A percentile compares a stretch with the other conserved stretches of the same genome.
These are phyloP conservation scores for Isabelozyma heimii DNA, from an alignment of 805 yeast species.

Conservation along the genomic window DNA sequence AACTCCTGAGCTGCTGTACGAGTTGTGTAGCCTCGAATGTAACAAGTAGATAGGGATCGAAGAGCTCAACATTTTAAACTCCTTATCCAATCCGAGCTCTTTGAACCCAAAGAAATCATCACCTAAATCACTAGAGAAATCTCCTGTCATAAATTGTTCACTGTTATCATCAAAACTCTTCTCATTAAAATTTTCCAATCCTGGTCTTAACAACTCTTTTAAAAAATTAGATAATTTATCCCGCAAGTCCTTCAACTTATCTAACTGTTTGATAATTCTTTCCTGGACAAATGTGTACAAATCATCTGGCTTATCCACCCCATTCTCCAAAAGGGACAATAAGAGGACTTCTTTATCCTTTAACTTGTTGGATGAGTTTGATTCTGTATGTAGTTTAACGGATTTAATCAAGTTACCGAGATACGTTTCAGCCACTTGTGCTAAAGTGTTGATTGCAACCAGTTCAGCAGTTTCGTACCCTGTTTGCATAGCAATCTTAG, in stretches of 20 bases:
- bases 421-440: constrained; percentile 82
- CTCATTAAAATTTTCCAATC: constrained; percentile 69
- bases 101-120: constrained; percentile 98
- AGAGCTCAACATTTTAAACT: constrained; percentile 77
- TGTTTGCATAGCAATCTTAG: constrained; percentile 82
- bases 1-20: constrained; percentile 43
- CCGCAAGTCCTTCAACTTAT: constrained; percentile 67
- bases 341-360: constrained; percentile 46
- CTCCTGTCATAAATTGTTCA: constrained; percentile 93
- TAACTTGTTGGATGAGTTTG: constrained; percentile 46
- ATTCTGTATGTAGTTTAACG: constrained; percentile 68
- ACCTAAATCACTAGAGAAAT: constrained; percentile 88
- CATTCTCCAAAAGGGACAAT: constrained; percentile 77
- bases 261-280: constrained; percentile 64
- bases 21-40: constrained; percentile 68
- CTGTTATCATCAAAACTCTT: constrained; percentile 82
- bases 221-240: constrained; percentile 65
- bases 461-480: constrained; percentile 88
- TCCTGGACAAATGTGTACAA: constrained; percentile 73
- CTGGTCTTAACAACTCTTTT: constrained; percentile 81
- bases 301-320: constrained; percentile 75
- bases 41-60: constrained; percentile 87
- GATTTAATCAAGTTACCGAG: constrained; percentile 71
- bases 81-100: constrained; percentile 90
- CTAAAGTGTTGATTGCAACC: constrained; percentile 70